A percentile compares a stretch with the other conserved stretches of the same genome.
These are phyloP conservation scores for Fragilaria radians DNA, from an alignment of 108 stramenopile species.

Conservation along the genomic window DNA sequence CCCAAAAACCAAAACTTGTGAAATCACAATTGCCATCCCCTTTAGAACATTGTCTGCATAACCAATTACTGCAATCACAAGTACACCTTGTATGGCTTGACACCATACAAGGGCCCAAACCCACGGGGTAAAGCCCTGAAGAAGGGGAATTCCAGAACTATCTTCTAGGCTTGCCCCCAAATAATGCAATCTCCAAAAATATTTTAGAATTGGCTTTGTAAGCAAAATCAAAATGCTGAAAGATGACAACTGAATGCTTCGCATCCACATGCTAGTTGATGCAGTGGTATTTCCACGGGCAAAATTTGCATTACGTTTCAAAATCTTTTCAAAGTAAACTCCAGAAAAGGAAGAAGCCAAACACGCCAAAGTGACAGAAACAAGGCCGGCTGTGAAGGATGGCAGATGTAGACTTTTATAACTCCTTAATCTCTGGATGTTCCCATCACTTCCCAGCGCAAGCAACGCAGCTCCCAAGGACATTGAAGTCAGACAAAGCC, in stretches of 20 bases:
- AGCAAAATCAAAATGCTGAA: slow-evolving; percentile 74
- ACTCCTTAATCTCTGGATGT: slow-evolving; percentile 6
- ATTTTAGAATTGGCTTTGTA: slow-evolving; percentile 32
- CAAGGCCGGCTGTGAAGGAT: slow-evolving; percentile 64
- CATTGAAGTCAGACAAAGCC: slow-evolving; percentile 81
- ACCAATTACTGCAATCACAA: slow-evolving; percentile 95
- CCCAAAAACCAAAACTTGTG: too few relatives aligned
- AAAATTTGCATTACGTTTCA: slow-evolving; percentile 49
- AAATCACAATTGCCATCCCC: slow-evolving; percentile 93
- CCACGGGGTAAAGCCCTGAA: slow-evolving; percentile 83
- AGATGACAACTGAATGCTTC: slow-evolving; percentile 87
- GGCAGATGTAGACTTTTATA: slow-evolving; percentile 17
- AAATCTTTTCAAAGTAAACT: slow-evolving; percentile 95
- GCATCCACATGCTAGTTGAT: slow-evolving; percentile 88
- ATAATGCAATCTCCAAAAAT: slow-evolving; percentile 18
- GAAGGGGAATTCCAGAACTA: slow-evolving; percentile 47
- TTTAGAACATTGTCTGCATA: slow-evolving; percentile 85
- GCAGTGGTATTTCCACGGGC: slow-evolving; percentile 47
- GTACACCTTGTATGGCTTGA: slow-evolving; percentile 90
- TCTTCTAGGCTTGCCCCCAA: slow-evolving; percentile 20
- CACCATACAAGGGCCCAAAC: slow-evolving; percentile 77
- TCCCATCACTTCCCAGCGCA: slow-evolving; percentile 54
- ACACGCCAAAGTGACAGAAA: slow-evolving; percentile 82
- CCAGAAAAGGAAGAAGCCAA: slow-evolving; percentile 88
- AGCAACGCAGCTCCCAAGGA: slow-evolving; percentile 89